Percentiles rank a stretch among this genome's conserved stretches.
These are phyloP conservation scores for Phytophthora capsici DNA, from an alignment of 352 stramenopile species.

Conservation along the genomic window DNA sequence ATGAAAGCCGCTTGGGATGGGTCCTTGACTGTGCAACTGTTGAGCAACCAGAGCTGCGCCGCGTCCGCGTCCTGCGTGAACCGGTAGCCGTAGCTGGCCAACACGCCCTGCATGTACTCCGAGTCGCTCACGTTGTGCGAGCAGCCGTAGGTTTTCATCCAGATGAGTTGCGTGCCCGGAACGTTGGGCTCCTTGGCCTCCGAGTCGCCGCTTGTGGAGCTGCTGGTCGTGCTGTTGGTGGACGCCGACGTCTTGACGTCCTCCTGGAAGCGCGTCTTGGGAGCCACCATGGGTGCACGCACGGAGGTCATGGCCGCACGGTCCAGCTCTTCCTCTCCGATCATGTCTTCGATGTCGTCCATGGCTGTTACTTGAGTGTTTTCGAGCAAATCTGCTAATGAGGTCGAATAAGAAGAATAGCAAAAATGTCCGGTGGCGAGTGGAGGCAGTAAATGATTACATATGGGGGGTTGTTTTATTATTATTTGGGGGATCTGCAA, in stretches of 20 bases:
- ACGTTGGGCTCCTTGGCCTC: constrained; percentile 36
- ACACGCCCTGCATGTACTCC: constrained; percentile 94
- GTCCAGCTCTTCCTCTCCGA: constrained; percentile 70
- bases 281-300: constrained; percentile 66
- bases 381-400: constrained; percentile 21
- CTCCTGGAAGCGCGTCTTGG: constrained; percentile 50
- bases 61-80: constrained; percentile 78
- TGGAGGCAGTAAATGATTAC: too few relatives aligned
- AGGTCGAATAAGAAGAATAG: constrained; percentile 14
- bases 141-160: constrained; percentile 93
- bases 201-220: constrained; percentile 19
- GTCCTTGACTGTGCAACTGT: constrained; percentile 95
- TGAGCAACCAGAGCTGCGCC: constrained; percentile 91
- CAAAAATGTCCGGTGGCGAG: constrained; percentile 15
- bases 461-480: too few relatives aligned
- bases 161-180: constrained; percentile 78
- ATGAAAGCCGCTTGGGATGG: constrained; percentile 92
- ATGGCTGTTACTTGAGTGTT: constrained; percentile 28
- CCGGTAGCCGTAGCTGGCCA: constrained; percentile 91
- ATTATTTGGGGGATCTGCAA: not conserved
- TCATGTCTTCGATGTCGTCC: constrained; percentile 88
- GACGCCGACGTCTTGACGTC: constrained; percentile 7
- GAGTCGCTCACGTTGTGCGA: constrained; percentile 94
- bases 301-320: constrained; percentile 53
- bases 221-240: constrained; percentile 32